Evolutionary conservation across 129 eudicot genomes (phyloP), one percentile per base, ranked within the genome.

Genomic region (Mikania micrantha): DNA sequence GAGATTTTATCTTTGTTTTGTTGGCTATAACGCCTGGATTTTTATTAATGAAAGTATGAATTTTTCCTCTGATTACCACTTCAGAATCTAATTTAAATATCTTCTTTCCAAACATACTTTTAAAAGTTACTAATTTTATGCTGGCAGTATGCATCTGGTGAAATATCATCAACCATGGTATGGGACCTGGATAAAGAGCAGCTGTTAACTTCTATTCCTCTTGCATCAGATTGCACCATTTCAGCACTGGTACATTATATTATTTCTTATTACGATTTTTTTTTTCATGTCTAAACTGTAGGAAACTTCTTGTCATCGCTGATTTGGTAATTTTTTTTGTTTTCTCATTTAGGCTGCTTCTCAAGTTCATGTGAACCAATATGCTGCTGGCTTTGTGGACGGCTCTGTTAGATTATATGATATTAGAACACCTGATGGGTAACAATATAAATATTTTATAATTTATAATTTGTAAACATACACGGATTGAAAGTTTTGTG

Each of bases 181-280:
- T 93, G 99, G 99, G 96, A 93, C 81, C 84, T 93, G 81, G 99
- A 93, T 57, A 93, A 86, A 77, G 99, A 93, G 79, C 99, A 89
- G 73, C 95, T 89, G 77, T 69, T 89, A 27, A 85, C 64, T 65
- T 74, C 95, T 38, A 86, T 89, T 73, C 82, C 90, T 57, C 73
- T 85, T 31, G 66, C 85, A 15, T 83, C 89, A 71, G 94, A 87
- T 70, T 86, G 92, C 85, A 78, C 87, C 84, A 85, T 84, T 76
- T 82, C 99, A 32, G 92, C 95, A 39, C 63, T 93, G 95, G 99
- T 78, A 52, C 11, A 57, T 21, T 25, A 29, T 72, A 24, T 56
- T 59, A 6, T 59, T 41, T 24, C 9, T 24, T 20, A 25, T 0
- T 20, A 21, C 32, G 17, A 11, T 6, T 3, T 27, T 7, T n/a